phyloP scores from a whole-genome alignment of 1,139 yeast species.

The Candida sanyaensis region DNA sequence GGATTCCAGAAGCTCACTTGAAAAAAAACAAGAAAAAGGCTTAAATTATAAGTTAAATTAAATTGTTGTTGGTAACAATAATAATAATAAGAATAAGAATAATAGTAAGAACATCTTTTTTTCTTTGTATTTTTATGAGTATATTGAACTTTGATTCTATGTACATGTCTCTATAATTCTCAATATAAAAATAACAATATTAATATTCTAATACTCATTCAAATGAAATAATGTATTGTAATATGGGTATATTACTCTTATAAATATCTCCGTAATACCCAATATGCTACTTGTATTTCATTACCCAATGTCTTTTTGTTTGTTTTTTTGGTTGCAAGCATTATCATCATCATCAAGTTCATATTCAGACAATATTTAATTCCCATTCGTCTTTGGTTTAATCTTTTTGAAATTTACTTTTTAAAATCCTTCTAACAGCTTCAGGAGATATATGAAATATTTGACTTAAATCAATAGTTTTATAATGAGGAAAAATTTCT shows the following conservation, averaged over 20 bases:
- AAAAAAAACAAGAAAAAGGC: constrained; percentile 34
- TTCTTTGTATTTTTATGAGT: not conserved
- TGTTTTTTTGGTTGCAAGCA: too few species aligned
- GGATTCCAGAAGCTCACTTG: constrained; percentile 40
- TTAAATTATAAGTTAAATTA: constrained; percentile 20
- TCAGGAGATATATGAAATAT: constrained; percentile 79
- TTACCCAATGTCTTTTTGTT: too few species aligned
- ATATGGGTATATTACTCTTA: too few species aligned
- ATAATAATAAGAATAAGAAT: too few species aligned
- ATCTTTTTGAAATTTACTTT: constrained; percentile 40
- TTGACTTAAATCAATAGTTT: constrained; percentile 60
- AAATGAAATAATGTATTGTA: not conserved
- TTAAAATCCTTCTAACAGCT: constrained; percentile 76
- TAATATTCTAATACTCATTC: not conserved
- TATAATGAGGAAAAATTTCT: constrained; percentile 57
- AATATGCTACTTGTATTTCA: too few species aligned
- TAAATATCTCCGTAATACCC: too few species aligned
- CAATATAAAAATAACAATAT: not conserved
- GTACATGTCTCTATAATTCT: not conserved
- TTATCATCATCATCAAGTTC: too few species aligned
- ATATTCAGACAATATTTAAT: not conserved
- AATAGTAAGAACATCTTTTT: not conserved
- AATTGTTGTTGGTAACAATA: too few species aligned
- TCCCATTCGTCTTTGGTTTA: not conserved
- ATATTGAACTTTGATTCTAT: not conserved